Evolutionary conservation across 2,329 filamentous ascomycete genomes (phyloP).

Genomic region (Pyrenophora tritici-repentis): DNA sequence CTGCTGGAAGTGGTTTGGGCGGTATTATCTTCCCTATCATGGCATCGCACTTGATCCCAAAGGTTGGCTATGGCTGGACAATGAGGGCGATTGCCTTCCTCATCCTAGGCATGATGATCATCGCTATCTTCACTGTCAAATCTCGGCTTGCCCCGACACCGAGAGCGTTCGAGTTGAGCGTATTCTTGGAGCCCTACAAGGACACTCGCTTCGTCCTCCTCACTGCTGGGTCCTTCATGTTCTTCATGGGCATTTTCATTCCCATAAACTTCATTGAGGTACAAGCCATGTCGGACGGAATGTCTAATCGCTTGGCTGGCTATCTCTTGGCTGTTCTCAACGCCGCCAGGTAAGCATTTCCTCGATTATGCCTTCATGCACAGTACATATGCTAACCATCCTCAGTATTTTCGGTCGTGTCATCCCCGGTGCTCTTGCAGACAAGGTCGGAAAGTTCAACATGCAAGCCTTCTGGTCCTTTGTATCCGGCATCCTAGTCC

Average conservation of each 20-base stretch:
- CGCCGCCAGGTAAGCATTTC: conserved; percentile 53
- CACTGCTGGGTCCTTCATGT: conserved; percentile 58
- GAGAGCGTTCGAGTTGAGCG: conserved; percentile 37
- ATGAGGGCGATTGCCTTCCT: conserved; percentile 58
- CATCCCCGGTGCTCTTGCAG: conserved; percentile 59
- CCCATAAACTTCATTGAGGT: conserved; percentile 56
- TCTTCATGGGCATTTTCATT: conserved; percentile 66
- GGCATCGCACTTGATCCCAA: conserved; percentile 53
- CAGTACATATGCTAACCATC: background rate
- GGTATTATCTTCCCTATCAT: background rate
- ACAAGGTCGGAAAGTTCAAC: conserved; percentile 61
- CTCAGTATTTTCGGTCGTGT: conserved; percentile 60
- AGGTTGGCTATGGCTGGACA: background rate
- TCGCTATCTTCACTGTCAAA: conserved; percentile 59
- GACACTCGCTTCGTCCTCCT: conserved; percentile 53
- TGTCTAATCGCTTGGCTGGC: conserved; percentile 53
- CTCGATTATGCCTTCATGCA: background rate
- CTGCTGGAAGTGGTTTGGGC: conserved; percentile 56
- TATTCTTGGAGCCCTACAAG: conserved; percentile 41
- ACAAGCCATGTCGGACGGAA: conserved; percentile 54
- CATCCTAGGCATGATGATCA: conserved; percentile 62
- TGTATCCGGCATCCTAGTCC: conserved; percentile 51
- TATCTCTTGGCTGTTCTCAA: conserved; percentile 61
- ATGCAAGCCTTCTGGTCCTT: conserved; percentile 39
- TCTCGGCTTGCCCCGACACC: conserved; percentile 54